Percentiles rank a stretch among this genome's conserved stretches.
These are phyloP conservation scores for Rhodotorula glutinis DNA, from an alignment of 1,284 basidiomycete species.

Conservation along the genomic window DNA sequence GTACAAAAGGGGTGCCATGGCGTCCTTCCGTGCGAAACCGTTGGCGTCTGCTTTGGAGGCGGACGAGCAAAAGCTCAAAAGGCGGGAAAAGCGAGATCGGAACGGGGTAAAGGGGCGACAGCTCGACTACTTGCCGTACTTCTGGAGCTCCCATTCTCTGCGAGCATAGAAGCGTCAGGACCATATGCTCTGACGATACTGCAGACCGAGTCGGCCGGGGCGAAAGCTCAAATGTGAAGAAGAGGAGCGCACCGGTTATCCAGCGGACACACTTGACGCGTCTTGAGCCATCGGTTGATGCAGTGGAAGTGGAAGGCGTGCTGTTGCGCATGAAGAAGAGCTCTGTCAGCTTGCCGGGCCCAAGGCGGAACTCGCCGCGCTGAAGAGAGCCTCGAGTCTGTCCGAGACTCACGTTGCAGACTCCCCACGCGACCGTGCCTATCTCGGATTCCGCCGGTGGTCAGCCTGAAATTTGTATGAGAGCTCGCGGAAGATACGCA, in stretches of 20 bases:
- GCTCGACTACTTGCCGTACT: conserved; percentile 56
- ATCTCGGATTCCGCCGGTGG: background rate
- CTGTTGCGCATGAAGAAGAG: conserved; percentile 51
- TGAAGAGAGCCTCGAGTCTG: background rate
- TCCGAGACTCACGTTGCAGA: conserved; percentile 82
- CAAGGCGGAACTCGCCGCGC: too few relatives aligned
- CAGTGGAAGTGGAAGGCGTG: conserved; percentile 99
- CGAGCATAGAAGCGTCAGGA: background rate
- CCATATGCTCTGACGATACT: background rate
- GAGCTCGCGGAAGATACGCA: background rate
- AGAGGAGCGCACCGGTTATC: conserved; percentile 66
- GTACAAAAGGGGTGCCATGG: background rate
- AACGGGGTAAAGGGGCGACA: conserved; percentile 45
- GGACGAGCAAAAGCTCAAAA: conserved; percentile 27
- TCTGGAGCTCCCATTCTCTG: conserved; percentile 83
- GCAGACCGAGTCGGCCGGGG: too few relatives aligned
- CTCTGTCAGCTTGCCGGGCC: too few relatives aligned
- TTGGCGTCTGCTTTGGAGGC: too few relatives aligned
- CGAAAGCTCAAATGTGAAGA: background rate
- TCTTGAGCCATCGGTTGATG: conserved; percentile 99
- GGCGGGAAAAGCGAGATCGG: conserved; percentile 41
- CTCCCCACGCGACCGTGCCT: conserved; percentile 93
- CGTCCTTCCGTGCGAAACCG: conserved; percentile 41
- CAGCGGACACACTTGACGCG: conserved; percentile 94
- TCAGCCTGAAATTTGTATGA: background rate